phyloP scores from a whole-genome alignment of 495 filamentous ascomycete species.

The Podospora sp. region DNA sequence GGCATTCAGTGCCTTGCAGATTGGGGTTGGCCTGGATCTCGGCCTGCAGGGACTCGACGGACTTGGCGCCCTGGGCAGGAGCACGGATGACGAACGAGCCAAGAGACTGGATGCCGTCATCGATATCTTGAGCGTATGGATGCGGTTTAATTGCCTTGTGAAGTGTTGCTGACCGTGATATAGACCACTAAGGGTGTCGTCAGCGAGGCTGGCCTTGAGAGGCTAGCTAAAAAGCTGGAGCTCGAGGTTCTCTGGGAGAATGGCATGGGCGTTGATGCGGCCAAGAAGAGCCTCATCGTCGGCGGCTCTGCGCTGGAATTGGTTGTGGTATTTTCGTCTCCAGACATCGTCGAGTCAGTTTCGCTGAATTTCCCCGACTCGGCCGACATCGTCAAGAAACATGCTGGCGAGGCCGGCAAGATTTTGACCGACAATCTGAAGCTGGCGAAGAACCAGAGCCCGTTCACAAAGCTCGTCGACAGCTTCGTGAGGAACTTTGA shows the following conservation, averaged over 20 bases:
- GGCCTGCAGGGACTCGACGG: conserved; percentile 43
- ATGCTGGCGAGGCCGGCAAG: conserved; percentile 50
- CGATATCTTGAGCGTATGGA: conserved; percentile 37
- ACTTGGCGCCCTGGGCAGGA: conserved; percentile 35
- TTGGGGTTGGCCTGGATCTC: conserved; percentile 44
- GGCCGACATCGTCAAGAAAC: conserved; percentile 50
- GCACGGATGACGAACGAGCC: conserved; percentile 61
- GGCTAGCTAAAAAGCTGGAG: conserved; percentile 68
- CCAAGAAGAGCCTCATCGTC: conserved; percentile 63
- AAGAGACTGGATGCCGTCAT: conserved; percentile 59
- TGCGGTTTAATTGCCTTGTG: background rate
- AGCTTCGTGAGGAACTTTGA: conserved; percentile 80
- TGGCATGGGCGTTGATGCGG: conserved; percentile 41
- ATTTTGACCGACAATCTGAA: conserved; percentile 60
- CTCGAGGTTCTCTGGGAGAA: conserved; percentile 75
- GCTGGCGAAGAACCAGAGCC: conserved; percentile 46
- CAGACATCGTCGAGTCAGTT: conserved; percentile 53
- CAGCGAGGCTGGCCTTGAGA: conserved; percentile 79
- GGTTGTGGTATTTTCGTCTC: conserved; percentile 53
- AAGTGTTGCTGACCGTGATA: conserved; percentile 10
- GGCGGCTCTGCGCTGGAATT: conserved; percentile 66
- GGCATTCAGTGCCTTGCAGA: conserved; percentile 48
- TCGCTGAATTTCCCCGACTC: conserved; percentile 50
- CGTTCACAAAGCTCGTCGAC: conserved; percentile 63
- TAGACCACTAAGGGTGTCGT: conserved; percentile 59